A percentile compares a stretch with the other conserved stretches of the same genome.
Conservation (phyloP, 306 rosid species). For the Cercis canadensis region DNA sequence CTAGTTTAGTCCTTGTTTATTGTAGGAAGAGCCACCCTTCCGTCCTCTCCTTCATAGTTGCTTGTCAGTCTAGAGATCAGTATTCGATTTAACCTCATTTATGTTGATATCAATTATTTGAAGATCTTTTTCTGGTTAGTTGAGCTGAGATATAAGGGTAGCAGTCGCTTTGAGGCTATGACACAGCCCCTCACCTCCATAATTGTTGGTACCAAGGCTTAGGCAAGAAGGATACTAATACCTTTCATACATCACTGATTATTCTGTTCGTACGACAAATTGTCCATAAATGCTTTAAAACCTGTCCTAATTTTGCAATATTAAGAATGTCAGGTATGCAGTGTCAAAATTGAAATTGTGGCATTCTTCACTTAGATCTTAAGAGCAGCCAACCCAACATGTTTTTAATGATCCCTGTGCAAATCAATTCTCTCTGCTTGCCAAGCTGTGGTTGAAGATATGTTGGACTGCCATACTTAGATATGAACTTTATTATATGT, state of each 20-base stretch:
- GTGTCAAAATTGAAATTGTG: conserved; percentile 21
- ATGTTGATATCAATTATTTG: conserved; percentile 9
- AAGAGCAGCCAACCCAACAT: background rate
- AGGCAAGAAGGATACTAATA: background rate
- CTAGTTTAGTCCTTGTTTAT: conserved; percentile 24
- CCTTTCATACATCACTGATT: too few species aligned
- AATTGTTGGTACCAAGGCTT: background rate
- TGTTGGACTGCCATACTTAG: background rate
- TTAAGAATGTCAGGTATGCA: background rate
- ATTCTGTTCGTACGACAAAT: too few species aligned
- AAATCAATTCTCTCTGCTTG: conserved; percentile 8
- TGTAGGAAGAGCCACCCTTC: too few species aligned
- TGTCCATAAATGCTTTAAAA: background rate
- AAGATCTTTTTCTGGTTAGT: background rate
- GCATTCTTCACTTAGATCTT: conserved; percentile 3
- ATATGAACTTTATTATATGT: background rate
- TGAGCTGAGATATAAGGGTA: background rate
- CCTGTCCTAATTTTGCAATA: conserved; percentile 13
- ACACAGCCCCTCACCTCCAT: too few species aligned
- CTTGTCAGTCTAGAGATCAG: conserved; percentile 9
- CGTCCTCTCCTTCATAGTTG: background rate
- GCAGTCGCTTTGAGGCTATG: background rate
- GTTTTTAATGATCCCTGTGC: conserved; percentile 10
- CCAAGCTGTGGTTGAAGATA: background rate
- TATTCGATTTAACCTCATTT: background rate